Base-by-base conservation (phyloP, 1,284 basidiomycete genomes). In the Puccinia triticina region DNA sequence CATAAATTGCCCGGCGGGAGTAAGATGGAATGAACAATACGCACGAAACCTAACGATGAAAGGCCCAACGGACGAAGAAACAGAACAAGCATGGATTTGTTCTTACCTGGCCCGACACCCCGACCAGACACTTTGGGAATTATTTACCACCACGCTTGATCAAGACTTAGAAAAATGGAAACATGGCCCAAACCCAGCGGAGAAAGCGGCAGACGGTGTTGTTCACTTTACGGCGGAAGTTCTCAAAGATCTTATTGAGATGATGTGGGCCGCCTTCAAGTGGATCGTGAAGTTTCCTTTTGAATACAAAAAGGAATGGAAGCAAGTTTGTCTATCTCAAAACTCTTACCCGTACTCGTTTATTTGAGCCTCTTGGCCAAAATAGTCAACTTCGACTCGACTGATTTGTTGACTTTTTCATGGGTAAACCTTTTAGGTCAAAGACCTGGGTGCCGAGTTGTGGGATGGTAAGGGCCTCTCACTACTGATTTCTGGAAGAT, bases 261-360 rank as follows among this genome's bases (percentile, higher is more conserved):
- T 75, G 72, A 67, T 74, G 12, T 82, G 80, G 80, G 80, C 34
- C 12, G 80, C 80, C 16, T 74, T 82, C 23, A 82, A 82, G 48
- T 82, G 80, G 80, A 61, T 82, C 12, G 61, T 82, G 7, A 82
- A 82, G 57, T 82, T 82, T 67, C 80, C 80, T 23, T 82, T 82
- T 75, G 53, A 82, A 34, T 64, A 21, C 18, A 61, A 67, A 26
- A 67, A 74, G 29, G 80, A 82, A 75, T 82, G 72, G 72, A 66
- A 75, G 37, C 72, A 82, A 66, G 80, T 82, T 40, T 23, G 71
- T 82, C 16, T 32, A 37, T 55, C 53, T 50, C 48, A 16, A 50
- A 21, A 50, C 18, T 50, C 48, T 50, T 50, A 50, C 16, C 16
- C 18, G 48, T 16, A 18, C 48, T 18, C 18, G 10, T 7, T 21